Conservation (phyloP, 1,284 basidiomycete genomes). For the Thecaphora thlaspeos region DNA sequence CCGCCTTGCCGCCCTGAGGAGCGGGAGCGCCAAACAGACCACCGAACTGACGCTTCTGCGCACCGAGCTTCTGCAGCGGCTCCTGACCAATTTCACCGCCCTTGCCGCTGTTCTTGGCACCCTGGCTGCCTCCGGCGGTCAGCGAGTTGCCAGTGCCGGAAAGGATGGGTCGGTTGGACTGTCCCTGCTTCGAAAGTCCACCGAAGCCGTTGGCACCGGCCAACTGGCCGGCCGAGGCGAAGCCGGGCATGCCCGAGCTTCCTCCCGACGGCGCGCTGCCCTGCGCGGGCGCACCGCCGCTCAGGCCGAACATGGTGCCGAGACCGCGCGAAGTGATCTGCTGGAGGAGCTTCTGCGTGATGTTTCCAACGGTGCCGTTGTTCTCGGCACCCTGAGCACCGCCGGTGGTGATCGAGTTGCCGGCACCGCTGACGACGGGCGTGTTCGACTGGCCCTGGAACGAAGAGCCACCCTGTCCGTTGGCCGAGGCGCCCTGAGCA, state of each 20-base stretch:
- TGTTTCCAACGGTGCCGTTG: constrained; percentile 6
- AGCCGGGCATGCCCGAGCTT: background rate
- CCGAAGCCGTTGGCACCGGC: constrained; percentile 14
- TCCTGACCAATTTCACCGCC: constrained; percentile 11
- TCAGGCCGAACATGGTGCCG: background rate
- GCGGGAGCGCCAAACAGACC: constrained; percentile 11
- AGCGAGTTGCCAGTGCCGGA: constrained; percentile 19
- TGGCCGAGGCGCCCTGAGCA: constrained; percentile 11
- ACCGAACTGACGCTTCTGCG: constrained; percentile 13
- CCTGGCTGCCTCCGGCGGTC: constrained; percentile 14
- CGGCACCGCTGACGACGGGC: constrained; percentile 5
- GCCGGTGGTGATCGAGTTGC: constrained; percentile 8
- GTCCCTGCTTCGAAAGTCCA: constrained; percentile 9
- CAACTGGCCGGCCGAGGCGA: constrained; percentile 13
- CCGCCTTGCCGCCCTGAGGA: constrained; percentile 2
- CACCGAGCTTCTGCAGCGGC: constrained; percentile 16
- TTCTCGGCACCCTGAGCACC: constrained; percentile 3
- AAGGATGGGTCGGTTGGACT: constrained; percentile 15
- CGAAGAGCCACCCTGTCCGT: constrained; percentile 8
- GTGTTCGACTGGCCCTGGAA: constrained; percentile 4
- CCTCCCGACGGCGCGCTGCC: too few relatives aligned
- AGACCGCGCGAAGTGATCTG: background rate
- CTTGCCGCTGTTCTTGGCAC: constrained; percentile 14
- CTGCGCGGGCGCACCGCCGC: constrained; percentile 5
- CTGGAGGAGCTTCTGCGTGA: constrained; percentile 2